These are phyloP conservation scores for Camptophora hylomeconis DNA, from an alignment of 2,329 filamentous ascomycete genomes.

Conservation along the genomic window DNA sequence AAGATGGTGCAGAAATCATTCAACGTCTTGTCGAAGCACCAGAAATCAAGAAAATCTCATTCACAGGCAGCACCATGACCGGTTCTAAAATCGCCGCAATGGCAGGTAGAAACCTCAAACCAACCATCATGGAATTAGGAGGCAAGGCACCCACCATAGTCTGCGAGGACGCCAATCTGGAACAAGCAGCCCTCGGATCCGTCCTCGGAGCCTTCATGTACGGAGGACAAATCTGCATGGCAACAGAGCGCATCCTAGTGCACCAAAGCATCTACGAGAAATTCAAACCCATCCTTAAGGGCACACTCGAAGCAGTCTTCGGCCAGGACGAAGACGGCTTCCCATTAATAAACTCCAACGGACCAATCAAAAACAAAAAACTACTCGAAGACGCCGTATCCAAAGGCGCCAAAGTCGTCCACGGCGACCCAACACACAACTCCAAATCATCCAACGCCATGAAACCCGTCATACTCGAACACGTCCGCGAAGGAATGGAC, in stretches of 20 bases:
- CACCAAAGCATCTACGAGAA: conserved; percentile 38
- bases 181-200: conserved; percentile 44
- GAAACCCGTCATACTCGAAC: conserved; percentile 12
- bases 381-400: conserved; percentile 42
- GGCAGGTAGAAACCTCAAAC: conserved; percentile 64
- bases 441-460: conserved; percentile 28
- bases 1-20: conserved; percentile 54
- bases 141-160: conserved; percentile 72
- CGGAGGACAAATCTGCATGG: conserved; percentile 73
- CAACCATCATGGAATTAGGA: conserved; percentile 65
- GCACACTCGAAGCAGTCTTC: conserved; percentile 3
- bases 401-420: conserved; percentile 44
- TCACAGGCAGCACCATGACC: conserved; percentile 62
- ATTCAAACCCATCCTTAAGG: conserved; percentile 27
- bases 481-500: conserved; percentile 48
- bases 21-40: conserved; percentile 53
- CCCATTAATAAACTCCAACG: conserved; percentile 30
- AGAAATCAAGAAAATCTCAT: conserved; percentile 59
- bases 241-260: conserved; percentile 64
- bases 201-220: conserved; percentile 15
- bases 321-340: conserved; percentile 12
- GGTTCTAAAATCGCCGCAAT: conserved; percentile 58
- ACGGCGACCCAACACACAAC: conserved; percentile 32
- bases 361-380: conserved; percentile 38
- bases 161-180: conserved; percentile 64